Evolutionary conservation across 148 eudicot species (phyloP), one percentile per base, ranked within the genome.

Genomic region (Nyssa sinensis): DNA sequence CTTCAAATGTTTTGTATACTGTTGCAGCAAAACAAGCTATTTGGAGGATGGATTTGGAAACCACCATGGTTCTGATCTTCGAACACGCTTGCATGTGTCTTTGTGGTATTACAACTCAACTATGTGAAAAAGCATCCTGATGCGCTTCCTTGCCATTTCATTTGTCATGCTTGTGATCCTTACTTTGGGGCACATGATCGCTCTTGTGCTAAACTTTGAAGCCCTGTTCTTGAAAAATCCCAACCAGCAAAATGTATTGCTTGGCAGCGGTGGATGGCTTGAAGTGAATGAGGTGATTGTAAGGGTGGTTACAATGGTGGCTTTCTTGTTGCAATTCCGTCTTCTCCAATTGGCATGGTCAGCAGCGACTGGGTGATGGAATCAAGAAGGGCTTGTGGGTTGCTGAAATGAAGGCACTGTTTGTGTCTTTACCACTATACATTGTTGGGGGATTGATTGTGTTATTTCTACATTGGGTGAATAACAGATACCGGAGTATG

Each of bases 101-200:
- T 72, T 31, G 67, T 34, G 12, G 75, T 23, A 3, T 32, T 44
- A 5, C 81, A 78, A 60, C 31, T 78, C 5, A 59, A 5, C 3
- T 47, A 72, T 5, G 44, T 39, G 57, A 72, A 61, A 14, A 72
- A 30, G 71, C 49, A 68, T 24, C 72, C 62, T 23, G 25, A 31
- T 8, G 31, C 31, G 23, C 61, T 66, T 47, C 75, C 71, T 17
- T 47, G n/a, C 37, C 8, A 47, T 23, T 23, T 78, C 81, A 1
- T 51, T 72, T 25, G 1, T 72, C 35, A 78, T 78, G 81, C 75
- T 78, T 61, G 14, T 72, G 68, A 60, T 78, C 21, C 81, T 78
- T 23, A 60, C 77, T 8, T 44, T 78, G 13, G 81, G 73, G 19
- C 73, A 78, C 55, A 60, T 72, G 76, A 19, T 78, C 32, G 73